Conservation (phyloP, 139 green algal species). For the Chlamydomonas schloesseri region DNA sequence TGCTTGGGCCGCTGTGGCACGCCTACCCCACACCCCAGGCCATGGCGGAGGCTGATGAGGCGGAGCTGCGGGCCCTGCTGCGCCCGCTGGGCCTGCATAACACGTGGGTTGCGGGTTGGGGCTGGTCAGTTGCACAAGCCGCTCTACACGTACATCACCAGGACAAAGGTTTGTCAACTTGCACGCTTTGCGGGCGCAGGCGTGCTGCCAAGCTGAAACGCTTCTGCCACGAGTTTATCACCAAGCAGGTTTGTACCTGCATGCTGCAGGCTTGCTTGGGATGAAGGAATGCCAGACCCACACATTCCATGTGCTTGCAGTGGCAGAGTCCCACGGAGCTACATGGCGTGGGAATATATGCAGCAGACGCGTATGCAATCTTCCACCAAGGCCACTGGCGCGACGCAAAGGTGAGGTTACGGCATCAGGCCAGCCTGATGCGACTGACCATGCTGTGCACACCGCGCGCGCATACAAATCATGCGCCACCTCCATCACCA, state of each 20-base stretch:
- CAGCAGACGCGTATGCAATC: slow-evolving; percentile 91
- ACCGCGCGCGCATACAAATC: too few relatives aligned
- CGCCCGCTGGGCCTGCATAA: slow-evolving; percentile 82
- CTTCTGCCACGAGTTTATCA: slow-evolving; percentile 86
- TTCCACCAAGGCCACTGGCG: slow-evolving; percentile 87
- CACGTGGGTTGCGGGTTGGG: too few relatives aligned
- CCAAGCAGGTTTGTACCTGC: slow-evolving; percentile 77
- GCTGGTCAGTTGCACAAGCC: too few relatives aligned
- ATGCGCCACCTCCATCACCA: neutral
- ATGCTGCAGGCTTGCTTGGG: too few relatives aligned
- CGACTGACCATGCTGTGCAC: too few relatives aligned
- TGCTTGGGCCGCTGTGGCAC: slow-evolving; percentile 88
- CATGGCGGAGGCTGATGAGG: slow-evolving; percentile 38
- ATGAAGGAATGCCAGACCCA: too few relatives aligned
- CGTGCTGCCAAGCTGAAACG: slow-evolving; percentile 76
- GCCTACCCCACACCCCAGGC: slow-evolving; percentile 78
- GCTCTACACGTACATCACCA: too few relatives aligned
- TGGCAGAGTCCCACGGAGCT: slow-evolving; percentile 88
- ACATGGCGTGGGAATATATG: slow-evolving; percentile 89
- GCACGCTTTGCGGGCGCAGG: slow-evolving; percentile 68
- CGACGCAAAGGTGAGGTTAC: slow-evolving; percentile 25
- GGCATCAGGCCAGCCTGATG: too few relatives aligned
- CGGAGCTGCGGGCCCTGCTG: slow-evolving; percentile 68
- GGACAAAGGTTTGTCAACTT: too few relatives aligned
- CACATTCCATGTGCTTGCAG: slow-evolving; percentile 43